These are phyloP conservation scores for Populus hybrid DNA, from an alignment of 441 rosid genomes.

Conservation along the genomic window DNA sequence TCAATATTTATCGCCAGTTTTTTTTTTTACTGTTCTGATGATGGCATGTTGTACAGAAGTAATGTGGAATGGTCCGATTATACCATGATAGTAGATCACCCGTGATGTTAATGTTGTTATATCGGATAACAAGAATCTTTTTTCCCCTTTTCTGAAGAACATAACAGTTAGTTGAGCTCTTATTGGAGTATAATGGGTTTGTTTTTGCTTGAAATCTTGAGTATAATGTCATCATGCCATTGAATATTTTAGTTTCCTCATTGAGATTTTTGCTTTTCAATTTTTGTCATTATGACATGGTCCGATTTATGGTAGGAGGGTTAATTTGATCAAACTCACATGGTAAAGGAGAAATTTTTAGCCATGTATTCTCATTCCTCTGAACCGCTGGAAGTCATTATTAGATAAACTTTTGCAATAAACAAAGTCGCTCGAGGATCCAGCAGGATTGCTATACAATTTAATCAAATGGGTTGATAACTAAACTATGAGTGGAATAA, in stretches of 20 bases:
- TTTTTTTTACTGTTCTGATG: not conserved
- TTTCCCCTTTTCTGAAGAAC: too few species aligned
- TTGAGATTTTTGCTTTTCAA: too few species aligned
- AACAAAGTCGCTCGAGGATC: not conserved
- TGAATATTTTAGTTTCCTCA: too few species aligned
- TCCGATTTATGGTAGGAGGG: not conserved
- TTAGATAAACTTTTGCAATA: not conserved
- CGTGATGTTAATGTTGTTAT: too few species aligned
- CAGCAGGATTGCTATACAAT: constrained; percentile 16
- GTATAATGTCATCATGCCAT: too few species aligned
- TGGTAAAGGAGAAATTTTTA: not conserved
- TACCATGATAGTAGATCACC: not conserved
- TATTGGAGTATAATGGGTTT: too few species aligned
- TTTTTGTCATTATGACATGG: not conserved
- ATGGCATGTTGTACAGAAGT: not conserved
- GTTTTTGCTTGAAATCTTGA: too few species aligned
- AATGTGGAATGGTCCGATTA: not conserved
- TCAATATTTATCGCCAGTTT: not conserved
- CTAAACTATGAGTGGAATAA: not conserved
- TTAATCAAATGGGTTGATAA: not conserved
- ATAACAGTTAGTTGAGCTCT: too few species aligned
- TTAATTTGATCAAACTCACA: not conserved
- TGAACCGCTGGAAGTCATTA: not conserved
- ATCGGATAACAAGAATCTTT: too few species aligned
- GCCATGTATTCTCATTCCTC: not conserved